Evolutionary conservation across 2,329 filamentous ascomycete genomes (phyloP).

Genomic region (Metarhizium anisopliae): DNA sequence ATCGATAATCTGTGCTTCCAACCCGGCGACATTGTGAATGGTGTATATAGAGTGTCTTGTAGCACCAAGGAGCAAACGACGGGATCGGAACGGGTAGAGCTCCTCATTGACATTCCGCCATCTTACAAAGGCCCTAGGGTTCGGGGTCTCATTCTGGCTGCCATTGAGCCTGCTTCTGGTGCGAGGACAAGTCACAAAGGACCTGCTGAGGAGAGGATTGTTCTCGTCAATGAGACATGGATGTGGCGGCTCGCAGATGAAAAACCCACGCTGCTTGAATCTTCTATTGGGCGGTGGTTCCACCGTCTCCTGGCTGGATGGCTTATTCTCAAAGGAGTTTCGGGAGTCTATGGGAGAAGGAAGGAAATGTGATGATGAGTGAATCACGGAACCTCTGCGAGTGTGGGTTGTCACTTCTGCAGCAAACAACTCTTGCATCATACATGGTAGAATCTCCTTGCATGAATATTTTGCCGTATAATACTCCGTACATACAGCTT

Average conservation of each 20-base stretch:
- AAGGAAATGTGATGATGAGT: background rate
- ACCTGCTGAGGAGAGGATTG: slow-evolving; percentile 6
- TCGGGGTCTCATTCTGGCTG: slow-evolving; percentile 16
- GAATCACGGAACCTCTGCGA: no score
- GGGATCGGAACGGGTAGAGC: slow-evolving; percentile 18
- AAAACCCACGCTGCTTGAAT: slow-evolving; percentile 21
- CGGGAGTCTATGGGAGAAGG: slow-evolving; percentile 1
- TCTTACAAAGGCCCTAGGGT: slow-evolving; percentile 15
- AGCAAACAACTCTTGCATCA: no score
- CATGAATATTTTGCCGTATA: no score
- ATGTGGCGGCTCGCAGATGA: slow-evolving; percentile 24
- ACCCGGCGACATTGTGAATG: slow-evolving; percentile 21
- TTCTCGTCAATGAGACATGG: slow-evolving; percentile 31
- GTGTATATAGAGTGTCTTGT: slow-evolving; percentile 20
- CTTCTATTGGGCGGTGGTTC: slow-evolving; percentile 18
- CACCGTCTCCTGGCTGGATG: slow-evolving; percentile 20
- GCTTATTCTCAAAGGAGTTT: slow-evolving; percentile 18
- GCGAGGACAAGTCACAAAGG: background rate
- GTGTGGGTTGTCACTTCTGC: no score
- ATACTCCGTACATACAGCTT: no score
- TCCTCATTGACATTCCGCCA: slow-evolving; percentile 16
- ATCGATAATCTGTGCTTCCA: slow-evolving; percentile 15
- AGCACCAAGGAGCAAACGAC: slow-evolving; percentile 7
- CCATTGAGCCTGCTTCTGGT: slow-evolving; percentile 6
- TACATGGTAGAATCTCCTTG: no score